Conservation (phyloP, 1,139 yeast genomes). For the Taphrina confusa region DNA sequence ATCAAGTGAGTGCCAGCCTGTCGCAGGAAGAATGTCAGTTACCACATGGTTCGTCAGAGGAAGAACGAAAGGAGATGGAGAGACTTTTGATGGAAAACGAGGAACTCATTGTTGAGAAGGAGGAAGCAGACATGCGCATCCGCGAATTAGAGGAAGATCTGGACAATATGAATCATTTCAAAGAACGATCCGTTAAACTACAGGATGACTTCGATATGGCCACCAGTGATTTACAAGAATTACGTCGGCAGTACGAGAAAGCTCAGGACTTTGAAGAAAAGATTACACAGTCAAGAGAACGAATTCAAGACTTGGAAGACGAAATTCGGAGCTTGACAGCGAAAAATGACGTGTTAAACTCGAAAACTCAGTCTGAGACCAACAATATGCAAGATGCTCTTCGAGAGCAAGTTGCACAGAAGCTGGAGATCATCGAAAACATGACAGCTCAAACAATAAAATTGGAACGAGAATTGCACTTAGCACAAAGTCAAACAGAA, state of each 20-base stretch:
- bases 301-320: conserved; percentile 68
- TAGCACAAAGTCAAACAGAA: not conserved
- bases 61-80: conserved; percentile 23
- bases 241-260: not conserved
- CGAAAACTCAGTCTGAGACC: conserved; percentile 17
- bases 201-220: conserved; percentile 5
- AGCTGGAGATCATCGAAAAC: conserved; percentile 27
- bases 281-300: conserved; percentile 51
- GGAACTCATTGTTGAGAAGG: conserved; percentile 12
- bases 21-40: conserved; percentile 22
- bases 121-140: conserved; percentile 23
- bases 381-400: conserved; percentile 5
- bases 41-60: conserved; percentile 34
- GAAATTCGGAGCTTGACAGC: conserved; percentile 45
- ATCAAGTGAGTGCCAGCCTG: conserved; percentile 27
- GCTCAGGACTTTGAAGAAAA: conserved; percentile 3
- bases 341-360: conserved; percentile 23
- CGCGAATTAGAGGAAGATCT: conserved; percentile 27
- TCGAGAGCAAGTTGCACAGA: conserved; percentile 23
- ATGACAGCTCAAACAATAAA: conserved; percentile 17
- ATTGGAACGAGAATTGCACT: conserved; percentile 11
- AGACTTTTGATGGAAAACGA: conserved; percentile 18
- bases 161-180: not conserved
- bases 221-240: not conserved
- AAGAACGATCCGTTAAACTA: conserved; percentile 1